phyloP scores from a whole-genome alignment of 768 basidiomycete species.

The Mycena leptocephala region DNA sequence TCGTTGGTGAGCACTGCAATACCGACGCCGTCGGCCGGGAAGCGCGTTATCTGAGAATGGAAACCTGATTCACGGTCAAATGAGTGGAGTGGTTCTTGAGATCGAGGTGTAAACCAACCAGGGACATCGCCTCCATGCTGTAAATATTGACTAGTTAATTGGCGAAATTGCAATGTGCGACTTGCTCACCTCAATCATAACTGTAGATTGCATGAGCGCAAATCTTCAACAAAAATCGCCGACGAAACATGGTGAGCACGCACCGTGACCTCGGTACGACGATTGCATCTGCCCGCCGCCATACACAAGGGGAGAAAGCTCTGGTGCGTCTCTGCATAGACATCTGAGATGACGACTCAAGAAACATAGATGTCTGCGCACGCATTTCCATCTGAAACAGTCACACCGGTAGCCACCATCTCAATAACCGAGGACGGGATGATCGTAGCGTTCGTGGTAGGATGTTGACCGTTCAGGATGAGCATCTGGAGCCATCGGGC shows the following conservation, averaged over 20 bases:
- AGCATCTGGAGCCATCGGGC: slow-evolving; percentile 22
- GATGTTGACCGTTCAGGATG: slow-evolving; percentile 9
- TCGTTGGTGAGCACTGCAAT: slow-evolving; percentile 17
- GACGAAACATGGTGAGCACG: not conserved
- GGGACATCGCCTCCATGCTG: too few species aligned
- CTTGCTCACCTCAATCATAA: too few species aligned
- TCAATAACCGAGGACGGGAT: not conserved
- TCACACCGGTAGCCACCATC: not conserved
- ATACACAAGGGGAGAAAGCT: slow-evolving; percentile 7
- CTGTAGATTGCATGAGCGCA: not conserved
- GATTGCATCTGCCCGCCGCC: slow-evolving; percentile 7
- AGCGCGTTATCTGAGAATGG: too few species aligned
- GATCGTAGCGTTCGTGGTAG: not conserved
- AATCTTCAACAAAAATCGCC: not conserved
- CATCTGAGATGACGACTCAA: not conserved
- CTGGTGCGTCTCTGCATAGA: not conserved
- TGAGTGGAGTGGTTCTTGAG: too few species aligned
- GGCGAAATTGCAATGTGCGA: too few species aligned
- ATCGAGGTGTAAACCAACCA: too few species aligned
- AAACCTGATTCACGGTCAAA: too few species aligned
- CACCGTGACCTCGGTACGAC: too few species aligned
- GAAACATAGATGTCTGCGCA: not conserved
- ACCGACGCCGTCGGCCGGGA: not conserved
- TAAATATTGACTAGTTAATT: too few species aligned
- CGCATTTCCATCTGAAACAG: not conserved